Base-by-base conservation (phyloP, 805 yeast genomes). In the Kuraishia ogatae region DNA sequence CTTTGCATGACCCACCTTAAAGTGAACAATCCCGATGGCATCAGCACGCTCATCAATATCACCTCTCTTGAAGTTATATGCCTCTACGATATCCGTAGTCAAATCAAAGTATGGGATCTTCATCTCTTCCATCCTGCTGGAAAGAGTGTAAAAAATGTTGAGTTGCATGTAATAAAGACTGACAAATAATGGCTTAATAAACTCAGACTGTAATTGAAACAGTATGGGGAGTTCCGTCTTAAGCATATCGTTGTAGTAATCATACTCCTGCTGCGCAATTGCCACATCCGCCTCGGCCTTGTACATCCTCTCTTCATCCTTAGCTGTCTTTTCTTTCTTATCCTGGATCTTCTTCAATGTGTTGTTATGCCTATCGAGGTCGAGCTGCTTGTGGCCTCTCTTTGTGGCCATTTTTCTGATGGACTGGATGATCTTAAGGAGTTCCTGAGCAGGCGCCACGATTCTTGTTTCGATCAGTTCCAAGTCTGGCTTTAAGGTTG, bases 141-240 rank as follows among this genome's bases (percentile, higher is more conserved):
- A 92, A 59, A 94, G 76, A 1, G 97, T 91, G 78, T 94, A 94
- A 71, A 92, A 94, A 56, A 94, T 90, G 75, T 94, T 94, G 76
- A 94, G 81, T 75, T 94, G 99, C 98, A 94, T 94, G 78, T 84
- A 94, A 73, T 94, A 94, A 71, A 94, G 85, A 55, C 96, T 86
- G 64, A 93, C 94, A 73, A 94, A 94, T 64, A 94, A 76, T 20
- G 99, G 99, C 66, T 84, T 86, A 67, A 94, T 92, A 67, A 94
- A 90, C 64, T 91, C 94, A 3, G 91, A 88, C 71, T 94, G 97
- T 71, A 94, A 77, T 64, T 81, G 83, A 71, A 94, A 94, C 67
- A 94, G 75, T 50, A 87, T 73, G 22, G 99, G 99, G 58, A 94
- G 76, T 70, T 94, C 98, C 46, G 78, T 82, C 73, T 92, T 93